Percentiles rank a stretch among this genome's conserved stretches.
Evolutionary conservation across 495 filamentous ascomycete genomes (phyloP).

Genomic region (Eremomyces bilateralis): DNA sequence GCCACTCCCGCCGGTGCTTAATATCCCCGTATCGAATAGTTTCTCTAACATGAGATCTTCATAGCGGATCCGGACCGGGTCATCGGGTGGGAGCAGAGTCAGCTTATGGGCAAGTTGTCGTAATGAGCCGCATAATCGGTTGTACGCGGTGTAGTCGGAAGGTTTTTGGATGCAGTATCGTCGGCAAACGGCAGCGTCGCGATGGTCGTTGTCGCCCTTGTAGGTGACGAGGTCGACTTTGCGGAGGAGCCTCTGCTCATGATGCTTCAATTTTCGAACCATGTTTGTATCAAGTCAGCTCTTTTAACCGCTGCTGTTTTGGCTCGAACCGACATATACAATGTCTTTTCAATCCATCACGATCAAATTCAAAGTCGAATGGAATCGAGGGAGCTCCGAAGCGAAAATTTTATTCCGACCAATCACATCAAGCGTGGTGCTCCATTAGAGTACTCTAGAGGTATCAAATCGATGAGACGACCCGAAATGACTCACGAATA

Average conservation of each 20-base stretch:
- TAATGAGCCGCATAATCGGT: conserved; percentile 61
- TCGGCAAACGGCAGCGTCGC: conserved; percentile 53
- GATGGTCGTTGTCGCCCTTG: conserved; percentile 69
- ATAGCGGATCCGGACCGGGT: conserved; percentile 54
- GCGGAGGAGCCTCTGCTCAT: conserved; percentile 69
- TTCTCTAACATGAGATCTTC: conserved; percentile 73
- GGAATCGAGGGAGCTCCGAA: too few species aligned
- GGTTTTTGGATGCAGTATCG: conserved; percentile 79
- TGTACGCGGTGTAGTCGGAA: conserved; percentile 76
- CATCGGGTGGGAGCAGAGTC: conserved; percentile 50
- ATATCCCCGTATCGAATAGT: conserved; percentile 72
- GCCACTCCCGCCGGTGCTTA: conserved; percentile 27
- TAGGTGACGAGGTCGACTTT: conserved; percentile 95
- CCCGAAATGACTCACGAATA: too few species aligned
- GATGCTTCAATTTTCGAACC: conserved; percentile 82
- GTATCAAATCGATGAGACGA: too few species aligned
- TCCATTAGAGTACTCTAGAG: too few species aligned
- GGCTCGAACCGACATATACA: too few species aligned
- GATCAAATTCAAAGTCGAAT: too few species aligned
- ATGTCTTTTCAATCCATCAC: too few species aligned
- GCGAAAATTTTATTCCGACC: too few species aligned
- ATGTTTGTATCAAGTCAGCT: too few species aligned
- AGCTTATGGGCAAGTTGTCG: conserved; percentile 76
- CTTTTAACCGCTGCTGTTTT: too few species aligned
- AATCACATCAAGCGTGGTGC: too few species aligned